These are phyloP conservation scores for Piper betle DNA, from an alignment of 164 flowering plant genomes.

Conservation along the genomic window DNA sequence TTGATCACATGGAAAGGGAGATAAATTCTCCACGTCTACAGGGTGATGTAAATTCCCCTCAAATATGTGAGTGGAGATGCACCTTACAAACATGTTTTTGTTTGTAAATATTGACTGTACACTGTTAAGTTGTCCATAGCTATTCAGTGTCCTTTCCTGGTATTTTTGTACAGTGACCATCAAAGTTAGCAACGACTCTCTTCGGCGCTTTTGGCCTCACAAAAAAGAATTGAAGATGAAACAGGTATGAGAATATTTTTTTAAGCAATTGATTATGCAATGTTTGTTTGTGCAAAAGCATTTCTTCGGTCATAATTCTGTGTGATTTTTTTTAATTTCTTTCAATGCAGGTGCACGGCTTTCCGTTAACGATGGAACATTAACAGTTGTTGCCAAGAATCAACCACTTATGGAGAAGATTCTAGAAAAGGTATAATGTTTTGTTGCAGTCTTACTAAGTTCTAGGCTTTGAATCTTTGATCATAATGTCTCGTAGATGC, in stretches of 20 bases:
- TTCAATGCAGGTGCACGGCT: slow-evolving; percentile 54
- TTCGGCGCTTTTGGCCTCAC: slow-evolving; percentile 81
- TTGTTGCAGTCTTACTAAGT: neutral
- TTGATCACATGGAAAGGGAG: slow-evolving; percentile 80
- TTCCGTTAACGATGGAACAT: slow-evolving; percentile 63
- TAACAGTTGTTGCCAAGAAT: slow-evolving; percentile 80
- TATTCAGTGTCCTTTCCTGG: neutral
- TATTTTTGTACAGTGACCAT: slow-evolving; percentile 42
- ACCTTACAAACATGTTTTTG: too few relatives aligned
- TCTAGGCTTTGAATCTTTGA: neutral
- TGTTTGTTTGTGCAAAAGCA: neutral
- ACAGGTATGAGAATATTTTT: slow-evolving; percentile 42
- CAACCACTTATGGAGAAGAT: slow-evolving; percentile 67
- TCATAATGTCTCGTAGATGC: neutral
- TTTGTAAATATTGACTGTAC: too few relatives aligned
- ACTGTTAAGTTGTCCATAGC: neutral
- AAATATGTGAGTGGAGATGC: slow-evolving; percentile 33
- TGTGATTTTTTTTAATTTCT: neutral
- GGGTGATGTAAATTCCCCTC: slow-evolving; percentile 56
- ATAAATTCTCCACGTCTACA: slow-evolving; percentile 67
- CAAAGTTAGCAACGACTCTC: slow-evolving; percentile 64
- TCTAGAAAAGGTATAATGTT: slow-evolving; percentile 52
- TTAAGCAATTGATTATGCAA: neutral
- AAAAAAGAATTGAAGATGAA: slow-evolving; percentile 76
- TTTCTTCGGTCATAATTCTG: neutral